phyloP scores from a whole-genome alignment of 176 grass and related monocot species.

The Puccinellia tenuiflora region DNA sequence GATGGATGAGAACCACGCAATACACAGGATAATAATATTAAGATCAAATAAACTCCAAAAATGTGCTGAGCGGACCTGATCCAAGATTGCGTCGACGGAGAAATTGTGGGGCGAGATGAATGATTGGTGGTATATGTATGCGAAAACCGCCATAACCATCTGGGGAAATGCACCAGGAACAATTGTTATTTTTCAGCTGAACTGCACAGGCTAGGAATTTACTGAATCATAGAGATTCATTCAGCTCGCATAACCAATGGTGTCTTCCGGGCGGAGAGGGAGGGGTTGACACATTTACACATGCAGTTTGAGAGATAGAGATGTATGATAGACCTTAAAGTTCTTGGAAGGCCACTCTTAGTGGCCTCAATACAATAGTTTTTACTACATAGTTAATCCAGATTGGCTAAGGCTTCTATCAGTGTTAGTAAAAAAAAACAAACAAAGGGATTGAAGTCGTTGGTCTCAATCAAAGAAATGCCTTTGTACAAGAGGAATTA shows the following conservation, averaged over 20 bases:
- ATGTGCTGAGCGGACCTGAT: slow-evolving; percentile 47
- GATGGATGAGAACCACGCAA: neutral
- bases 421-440: neutral
- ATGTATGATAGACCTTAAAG: neutral
- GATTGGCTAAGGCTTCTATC: neutral
- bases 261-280: neutral
- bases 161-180: slow-evolving; percentile 28
- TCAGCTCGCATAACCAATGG: neutral
- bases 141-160: slow-evolving; percentile 99
- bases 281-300: neutral
- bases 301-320: neutral
- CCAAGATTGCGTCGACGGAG: slow-evolving; percentile 80
- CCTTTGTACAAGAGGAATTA: neutral
- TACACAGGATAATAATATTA: neutral
- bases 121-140: slow-evolving; percentile 98
- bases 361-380: neutral
- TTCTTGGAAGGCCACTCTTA: neutral
- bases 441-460: neutral
- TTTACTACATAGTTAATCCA: neutral
- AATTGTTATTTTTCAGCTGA: slow-evolving; percentile 4
- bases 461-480: neutral
- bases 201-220: neutral
- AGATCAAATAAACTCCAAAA: neutral
- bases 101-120: slow-evolving; percentile 79
- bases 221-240: neutral